Evolutionary conservation across 148 eudicot genomes (phyloP).

Genomic region (Amaranthus cruentus): DNA sequence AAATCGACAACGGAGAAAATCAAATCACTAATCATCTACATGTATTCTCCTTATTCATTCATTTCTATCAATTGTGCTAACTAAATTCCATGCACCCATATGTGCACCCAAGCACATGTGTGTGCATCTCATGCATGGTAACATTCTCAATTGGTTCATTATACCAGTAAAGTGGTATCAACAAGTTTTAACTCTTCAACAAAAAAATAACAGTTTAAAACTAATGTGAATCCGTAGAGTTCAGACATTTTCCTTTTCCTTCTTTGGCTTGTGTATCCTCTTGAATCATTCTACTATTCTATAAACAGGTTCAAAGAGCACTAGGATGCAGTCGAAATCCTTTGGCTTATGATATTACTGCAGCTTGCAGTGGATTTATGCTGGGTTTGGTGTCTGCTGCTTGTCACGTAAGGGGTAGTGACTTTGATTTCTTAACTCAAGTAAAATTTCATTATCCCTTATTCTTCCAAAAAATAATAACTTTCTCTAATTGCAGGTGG

Average conservation of each 20-base stretch:
- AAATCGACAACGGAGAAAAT: no score
- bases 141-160: background rate
- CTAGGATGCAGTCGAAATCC: constrained; percentile 83
- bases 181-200: no score
- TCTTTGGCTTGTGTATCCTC: no score
- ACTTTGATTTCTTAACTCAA: constrained; percentile 24
- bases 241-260: background rate
- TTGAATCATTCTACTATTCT: background rate
- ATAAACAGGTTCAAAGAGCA: constrained; percentile 63
- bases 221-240: background rate
- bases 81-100: no score
- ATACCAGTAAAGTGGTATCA: background rate
- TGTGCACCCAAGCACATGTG: no score
- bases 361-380: constrained; percentile 92
- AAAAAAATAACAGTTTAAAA: no score
- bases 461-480: background rate
- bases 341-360: constrained; percentile 87
- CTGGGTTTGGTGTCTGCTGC: constrained; percentile 87
- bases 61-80: no score
- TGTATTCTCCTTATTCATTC: no score
- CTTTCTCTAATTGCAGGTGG: constrained; percentile 48
- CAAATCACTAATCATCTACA: no score
- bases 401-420: constrained; percentile 76
- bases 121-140: no score
- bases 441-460: background rate